Percentiles rank a stretch among this genome's conserved stretches.
These are phyloP conservation scores for Elsinoe fawcettii DNA, from an alignment of 2,329 filamentous ascomycete species.

Conservation along the genomic window DNA sequence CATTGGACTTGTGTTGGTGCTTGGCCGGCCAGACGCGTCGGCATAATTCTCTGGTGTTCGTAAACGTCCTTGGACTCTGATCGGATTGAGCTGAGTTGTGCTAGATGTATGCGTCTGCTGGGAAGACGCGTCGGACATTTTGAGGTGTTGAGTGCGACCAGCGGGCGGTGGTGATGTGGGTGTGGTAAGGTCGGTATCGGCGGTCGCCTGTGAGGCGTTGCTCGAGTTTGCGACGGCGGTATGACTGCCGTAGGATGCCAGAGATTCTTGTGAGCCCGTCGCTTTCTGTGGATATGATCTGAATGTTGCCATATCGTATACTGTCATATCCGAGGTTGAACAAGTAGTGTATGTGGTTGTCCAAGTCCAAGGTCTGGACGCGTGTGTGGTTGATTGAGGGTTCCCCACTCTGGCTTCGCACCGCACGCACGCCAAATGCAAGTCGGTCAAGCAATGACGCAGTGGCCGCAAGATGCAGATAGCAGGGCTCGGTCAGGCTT, in stretches of 20 bases:
- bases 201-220: constrained; percentile 19
- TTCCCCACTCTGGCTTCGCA: constrained; percentile 1
- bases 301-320: constrained; percentile 13
- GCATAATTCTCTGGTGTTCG: constrained; percentile 20
- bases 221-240: constrained; percentile 13
- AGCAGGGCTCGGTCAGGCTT: neutral
- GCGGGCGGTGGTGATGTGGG: constrained; percentile 20
- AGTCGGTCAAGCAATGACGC: constrained; percentile 10
- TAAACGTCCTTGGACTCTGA: constrained; percentile 8
- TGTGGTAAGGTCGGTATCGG: constrained; percentile 26
- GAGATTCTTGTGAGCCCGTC: constrained; percentile 13
- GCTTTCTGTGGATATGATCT: constrained; percentile 8
- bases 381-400: constrained; percentile 3
- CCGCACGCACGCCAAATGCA: constrained; percentile 1
- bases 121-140: constrained; percentile 1
- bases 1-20: constrained; percentile 32
- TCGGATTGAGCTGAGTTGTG: constrained; percentile 17
- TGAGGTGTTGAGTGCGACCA: constrained; percentile 13
- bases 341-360: neutral
- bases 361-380: neutral
- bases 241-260: constrained; percentile 7
- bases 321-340: neutral
- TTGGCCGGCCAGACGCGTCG: constrained; percentile 20
- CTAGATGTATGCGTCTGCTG: constrained; percentile 16
- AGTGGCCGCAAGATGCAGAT: constrained; percentile 4